Base-by-base conservation (phyloP, 2,329 filamentous ascomycete species). In the Nannizziopsis arthrosporioides region DNA sequence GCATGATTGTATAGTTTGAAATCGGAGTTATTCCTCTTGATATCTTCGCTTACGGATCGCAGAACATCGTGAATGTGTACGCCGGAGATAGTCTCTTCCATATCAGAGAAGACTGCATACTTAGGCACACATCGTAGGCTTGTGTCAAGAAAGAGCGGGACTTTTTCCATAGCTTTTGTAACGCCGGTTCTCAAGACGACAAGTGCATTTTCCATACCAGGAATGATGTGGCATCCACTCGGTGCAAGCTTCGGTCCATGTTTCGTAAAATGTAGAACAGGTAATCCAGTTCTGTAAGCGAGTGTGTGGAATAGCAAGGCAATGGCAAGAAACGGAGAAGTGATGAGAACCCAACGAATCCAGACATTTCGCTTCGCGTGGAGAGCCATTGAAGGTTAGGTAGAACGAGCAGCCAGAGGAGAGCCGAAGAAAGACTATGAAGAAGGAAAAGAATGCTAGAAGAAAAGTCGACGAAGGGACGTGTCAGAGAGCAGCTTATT, bases 101-200 rank as follows among this genome's bases (percentile, higher is more conserved):
- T 74, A 59, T 80, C 77, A 51, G 76, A 80, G 62, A 77, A 78
- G 56, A 81, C 72, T 44, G 73, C 68, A 45, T 72, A 74, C 58
- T 77, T 64, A 30, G 73, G 71, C 37, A 76, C 68, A 62, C 77
- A 80, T 53, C 68, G 66, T 15, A 80, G 65, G 0, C 75, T 75
- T 1, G 74, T 76, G 44, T 67, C 59, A 50, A 78, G 69, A 54
- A 79, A 76, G 2, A 70, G 61, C 1, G 75, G 74, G 2, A 80
- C 67, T 57, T 78, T 77, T 22, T 73, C 68, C 46, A 66, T 61
- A 11, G 75, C 68, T 55, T 80, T 76, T 6, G 74, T 76, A 12
- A 76, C 75, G 46, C 76, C 77, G 0, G 77, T 80, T 53, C 74
- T 73, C 52, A 81, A 65, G 8, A 78, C 64, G 12, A 80, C 69